These are phyloP conservation scores for Mrakiaceae sp. DNA, from an alignment of 1,284 basidiomycete genomes.

Conservation along the genomic window DNA sequence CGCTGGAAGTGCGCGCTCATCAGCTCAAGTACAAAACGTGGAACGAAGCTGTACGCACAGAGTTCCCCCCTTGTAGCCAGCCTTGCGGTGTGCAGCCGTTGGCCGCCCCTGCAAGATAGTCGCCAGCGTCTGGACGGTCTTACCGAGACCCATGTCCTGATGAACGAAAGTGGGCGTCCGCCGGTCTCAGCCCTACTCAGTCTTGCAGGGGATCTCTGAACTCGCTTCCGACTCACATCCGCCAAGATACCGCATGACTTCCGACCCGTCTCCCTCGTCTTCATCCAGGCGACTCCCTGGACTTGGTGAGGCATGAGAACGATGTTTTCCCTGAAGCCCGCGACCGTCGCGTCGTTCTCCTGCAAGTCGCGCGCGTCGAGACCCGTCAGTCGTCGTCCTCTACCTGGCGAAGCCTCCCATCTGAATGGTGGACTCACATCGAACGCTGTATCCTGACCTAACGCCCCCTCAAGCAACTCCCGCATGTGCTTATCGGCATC, in stretches of 20 bases:
- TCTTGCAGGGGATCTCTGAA: conserved; percentile 15
- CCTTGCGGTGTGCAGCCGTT: conserved; percentile 54
- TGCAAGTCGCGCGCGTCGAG: conserved; percentile 23
- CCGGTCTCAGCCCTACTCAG: not conserved
- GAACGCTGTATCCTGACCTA: conserved; percentile 26
- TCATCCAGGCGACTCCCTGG: conserved; percentile 77
- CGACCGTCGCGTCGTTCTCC: conserved; percentile 50
- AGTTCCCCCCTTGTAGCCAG: conserved; percentile 54
- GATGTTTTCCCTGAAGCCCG: conserved; percentile 59
- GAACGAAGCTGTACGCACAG: conserved; percentile 45
- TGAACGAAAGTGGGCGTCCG: not conserved
- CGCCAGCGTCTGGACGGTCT: conserved; percentile 83
- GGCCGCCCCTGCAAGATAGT: conserved; percentile 67
- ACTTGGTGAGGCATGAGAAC: conserved; percentile 76
- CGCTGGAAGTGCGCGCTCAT: conserved; percentile 38
- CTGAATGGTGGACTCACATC: not conserved
- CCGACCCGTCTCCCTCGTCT: conserved; percentile 64
- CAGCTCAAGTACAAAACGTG: not conserved
- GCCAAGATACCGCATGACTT: conserved; percentile 78
- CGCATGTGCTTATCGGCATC: conserved; percentile 46
- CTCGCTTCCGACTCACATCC: conserved; percentile 49
- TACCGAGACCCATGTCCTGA: conserved; percentile 53
- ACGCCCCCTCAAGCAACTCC: conserved; percentile 36
- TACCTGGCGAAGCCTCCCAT: too few relatives aligned
- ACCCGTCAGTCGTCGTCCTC: too few relatives aligned